Percentiles rank a stretch among this genome's conserved stretches.
Conservation (phyloP, 2,329 filamentous ascomycete genomes). For the Sclerotinia minor region DNA sequence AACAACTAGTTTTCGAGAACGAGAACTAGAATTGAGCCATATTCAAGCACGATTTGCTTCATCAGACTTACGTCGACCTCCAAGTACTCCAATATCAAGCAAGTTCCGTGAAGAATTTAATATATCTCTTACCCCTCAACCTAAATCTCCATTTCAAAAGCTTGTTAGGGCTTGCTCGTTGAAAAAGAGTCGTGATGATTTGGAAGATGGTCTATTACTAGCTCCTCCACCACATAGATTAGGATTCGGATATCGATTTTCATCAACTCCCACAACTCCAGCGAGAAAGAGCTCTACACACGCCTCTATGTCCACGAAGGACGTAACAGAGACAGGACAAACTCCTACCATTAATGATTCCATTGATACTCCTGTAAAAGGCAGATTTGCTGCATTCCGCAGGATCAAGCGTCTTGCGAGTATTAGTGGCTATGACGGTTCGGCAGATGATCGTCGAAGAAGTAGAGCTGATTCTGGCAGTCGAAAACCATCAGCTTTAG, state of each 20-base stretch:
- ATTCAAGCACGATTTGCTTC: conserved; percentile 36
- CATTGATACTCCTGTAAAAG: conserved; percentile 17
- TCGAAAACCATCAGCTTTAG: conserved; percentile 3
- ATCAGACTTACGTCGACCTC: conserved; percentile 28
- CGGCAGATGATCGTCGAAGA: neutral
- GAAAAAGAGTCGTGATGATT: conserved; percentile 9
- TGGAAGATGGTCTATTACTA: conserved; percentile 13
- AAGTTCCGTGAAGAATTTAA: conserved; percentile 41
- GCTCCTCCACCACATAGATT: conserved; percentile 11
- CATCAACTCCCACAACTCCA: conserved; percentile 1
- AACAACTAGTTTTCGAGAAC: conserved; percentile 36
- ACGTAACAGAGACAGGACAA: neutral
- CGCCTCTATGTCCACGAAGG: conserved; percentile 2
- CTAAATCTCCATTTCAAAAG: conserved; percentile 24
- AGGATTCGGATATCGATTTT: conserved; percentile 30
- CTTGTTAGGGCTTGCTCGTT: conserved; percentile 21
- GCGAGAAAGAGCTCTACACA: neutral
- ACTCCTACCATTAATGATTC: conserved; percentile 6
- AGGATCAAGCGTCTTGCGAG: conserved; percentile 20
- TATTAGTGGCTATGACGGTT: conserved; percentile 22
- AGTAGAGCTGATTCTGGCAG: neutral
- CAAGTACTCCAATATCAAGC: conserved; percentile 36
- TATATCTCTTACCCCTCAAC: conserved; percentile 19
- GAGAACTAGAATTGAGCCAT: conserved; percentile 35
- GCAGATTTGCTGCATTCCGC: conserved; percentile 16